Conservation (phyloP, 83 land plant genomes). For the Picea abies region DNA sequence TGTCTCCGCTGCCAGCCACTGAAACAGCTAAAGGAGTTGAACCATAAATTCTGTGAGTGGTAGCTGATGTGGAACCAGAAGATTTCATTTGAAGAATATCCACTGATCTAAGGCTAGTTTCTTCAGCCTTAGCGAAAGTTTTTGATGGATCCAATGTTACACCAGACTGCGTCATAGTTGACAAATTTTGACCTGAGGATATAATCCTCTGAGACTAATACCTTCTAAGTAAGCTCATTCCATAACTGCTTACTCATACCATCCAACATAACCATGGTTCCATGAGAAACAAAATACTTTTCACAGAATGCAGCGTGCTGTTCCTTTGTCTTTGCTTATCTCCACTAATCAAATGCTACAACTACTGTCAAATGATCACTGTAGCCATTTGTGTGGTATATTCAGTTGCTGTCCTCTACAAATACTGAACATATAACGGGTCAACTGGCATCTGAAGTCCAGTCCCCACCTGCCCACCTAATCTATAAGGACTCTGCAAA, state of each 20-base stretch:
- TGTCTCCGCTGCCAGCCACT: neutral
- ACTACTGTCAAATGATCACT: constrained; percentile 86
- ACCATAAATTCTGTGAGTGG: too few relatives aligned
- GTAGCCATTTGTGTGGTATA: constrained; percentile 73
- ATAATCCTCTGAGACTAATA: constrained; percentile 59
- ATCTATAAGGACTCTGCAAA: constrained; percentile 41
- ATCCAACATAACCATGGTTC: constrained; percentile 79
- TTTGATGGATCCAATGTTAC: neutral
- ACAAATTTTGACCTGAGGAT: neutral
- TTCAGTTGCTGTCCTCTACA: constrained; percentile 49
- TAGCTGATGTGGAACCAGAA: neutral
- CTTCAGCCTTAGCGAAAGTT: neutral
- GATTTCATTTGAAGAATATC: neutral
- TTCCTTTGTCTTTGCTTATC: constrained; percentile 57
- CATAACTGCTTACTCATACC: constrained; percentile 83
- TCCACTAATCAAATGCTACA: constrained; percentile 95
- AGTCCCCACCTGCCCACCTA: constrained; percentile 32
- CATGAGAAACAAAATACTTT: constrained; percentile 61
- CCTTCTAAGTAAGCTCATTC: constrained; percentile 67
- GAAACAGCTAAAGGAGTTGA: neutral
- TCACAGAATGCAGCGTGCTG: constrained; percentile 71
- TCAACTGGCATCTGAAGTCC: constrained; percentile 47
- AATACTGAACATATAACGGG: constrained; percentile 52
- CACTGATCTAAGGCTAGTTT: neutral
- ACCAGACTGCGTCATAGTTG: neutral